Conservation (phyloP, 495 filamentous ascomycete genomes). For the Hyaloscypha hepaticicola region DNA sequence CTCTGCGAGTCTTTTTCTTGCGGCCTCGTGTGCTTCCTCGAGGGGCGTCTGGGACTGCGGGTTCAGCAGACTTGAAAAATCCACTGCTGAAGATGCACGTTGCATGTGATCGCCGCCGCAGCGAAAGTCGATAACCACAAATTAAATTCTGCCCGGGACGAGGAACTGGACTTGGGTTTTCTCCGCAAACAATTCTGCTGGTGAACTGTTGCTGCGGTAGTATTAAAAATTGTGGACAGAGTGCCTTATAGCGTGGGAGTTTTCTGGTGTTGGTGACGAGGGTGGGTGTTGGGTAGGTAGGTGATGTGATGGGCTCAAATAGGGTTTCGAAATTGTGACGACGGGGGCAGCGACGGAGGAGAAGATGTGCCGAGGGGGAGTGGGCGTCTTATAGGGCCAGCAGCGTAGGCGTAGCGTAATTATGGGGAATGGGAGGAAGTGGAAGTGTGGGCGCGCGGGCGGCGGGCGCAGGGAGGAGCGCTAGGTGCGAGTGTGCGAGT, state of each 20-base stretch:
- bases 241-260: not conserved
- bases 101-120: conserved; percentile 54
- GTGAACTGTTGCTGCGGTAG: not conserved
- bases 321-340: conserved; percentile 14
- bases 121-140: conserved; percentile 8
- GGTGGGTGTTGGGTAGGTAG: not conserved
- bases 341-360: conserved; percentile 17
- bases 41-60: conserved; percentile 42
- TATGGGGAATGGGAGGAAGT: not conserved
- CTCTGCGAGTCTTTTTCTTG: conserved; percentile 27
- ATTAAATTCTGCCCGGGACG: conserved; percentile 5
- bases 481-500: too few relatives aligned
- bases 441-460: not conserved
- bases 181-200: not conserved
- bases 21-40: conserved; percentile 31
- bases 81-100: conserved; percentile 54
- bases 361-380: conserved; percentile 21
- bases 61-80: conserved; percentile 64
- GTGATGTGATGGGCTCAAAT: too few relatives aligned
- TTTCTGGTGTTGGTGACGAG: not conserved
- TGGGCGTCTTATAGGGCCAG: conserved; percentile 15
- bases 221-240: not conserved
- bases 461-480: not conserved
- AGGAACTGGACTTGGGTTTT: not conserved
- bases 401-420: not conserved